These are phyloP conservation scores for Trichoderma afroharzianum DNA, from an alignment of 2,329 filamentous ascomycete genomes.

Conservation along the genomic window DNA sequence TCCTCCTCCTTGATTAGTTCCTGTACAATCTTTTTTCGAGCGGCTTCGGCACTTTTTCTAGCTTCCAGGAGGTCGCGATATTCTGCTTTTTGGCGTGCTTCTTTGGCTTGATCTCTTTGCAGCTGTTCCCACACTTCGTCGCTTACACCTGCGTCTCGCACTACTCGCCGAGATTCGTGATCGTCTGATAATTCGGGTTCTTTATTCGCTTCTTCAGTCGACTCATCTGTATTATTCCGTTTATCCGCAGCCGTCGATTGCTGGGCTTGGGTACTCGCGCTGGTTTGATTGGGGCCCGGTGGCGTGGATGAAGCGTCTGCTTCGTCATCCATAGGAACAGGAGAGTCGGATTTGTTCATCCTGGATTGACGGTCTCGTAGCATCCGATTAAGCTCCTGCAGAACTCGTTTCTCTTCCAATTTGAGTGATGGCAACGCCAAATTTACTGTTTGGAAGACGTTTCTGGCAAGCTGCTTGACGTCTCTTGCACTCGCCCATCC, in stretches of 20 bases:
- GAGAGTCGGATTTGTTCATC: background rate
- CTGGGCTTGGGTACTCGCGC: background rate
- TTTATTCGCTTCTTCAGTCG: conserved; percentile 11
- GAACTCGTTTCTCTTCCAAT: conserved; percentile 22
- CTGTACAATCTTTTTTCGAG: conserved; percentile 32
- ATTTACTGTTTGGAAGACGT: conserved; percentile 41
- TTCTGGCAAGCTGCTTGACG: conserved; percentile 50
- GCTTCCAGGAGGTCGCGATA: conserved; percentile 33
- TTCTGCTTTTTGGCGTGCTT: conserved; percentile 36
- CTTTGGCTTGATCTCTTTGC: conserved; percentile 43
- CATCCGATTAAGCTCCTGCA: conserved; percentile 25
- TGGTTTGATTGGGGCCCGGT: background rate
- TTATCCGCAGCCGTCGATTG: conserved; percentile 4
- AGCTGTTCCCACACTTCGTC: conserved; percentile 62
- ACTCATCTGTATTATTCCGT: background rate
- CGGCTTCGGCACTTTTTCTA: conserved; percentile 28
- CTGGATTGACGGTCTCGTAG: conserved; percentile 1
- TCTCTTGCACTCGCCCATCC: conserved; percentile 64
- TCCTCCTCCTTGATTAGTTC: conserved; percentile 22
- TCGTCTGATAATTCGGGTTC: background rate
- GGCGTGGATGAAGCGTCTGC: background rate
- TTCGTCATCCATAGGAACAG: conserved; percentile 6
- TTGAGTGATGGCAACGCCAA: conserved; percentile 10
- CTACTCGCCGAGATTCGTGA: background rate
- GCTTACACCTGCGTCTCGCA: conserved; percentile 55